phyloP scores from a whole-genome alignment of 345 rosid genomes.

The Cochlearia excelsa region DNA sequence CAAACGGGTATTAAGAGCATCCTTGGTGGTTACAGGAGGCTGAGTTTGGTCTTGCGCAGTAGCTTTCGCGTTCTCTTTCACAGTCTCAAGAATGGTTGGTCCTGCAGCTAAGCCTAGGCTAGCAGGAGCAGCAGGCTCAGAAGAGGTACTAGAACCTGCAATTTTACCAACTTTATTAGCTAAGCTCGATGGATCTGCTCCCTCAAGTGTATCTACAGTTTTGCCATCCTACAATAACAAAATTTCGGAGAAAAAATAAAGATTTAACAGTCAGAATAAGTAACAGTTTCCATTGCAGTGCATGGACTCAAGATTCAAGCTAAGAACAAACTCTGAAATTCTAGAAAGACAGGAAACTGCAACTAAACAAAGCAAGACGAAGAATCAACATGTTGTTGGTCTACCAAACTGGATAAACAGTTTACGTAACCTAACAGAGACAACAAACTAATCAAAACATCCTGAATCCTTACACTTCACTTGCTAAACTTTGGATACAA shows the following conservation, averaged over 20 bases:
- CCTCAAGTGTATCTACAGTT: constrained; percentile 75
- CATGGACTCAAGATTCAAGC: neutral
- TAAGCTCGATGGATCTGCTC: constrained; percentile 92
- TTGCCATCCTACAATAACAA: constrained; percentile 65
- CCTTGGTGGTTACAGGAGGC: constrained; percentile 34
- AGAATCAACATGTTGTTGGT: neutral
- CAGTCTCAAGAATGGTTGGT: constrained; percentile 63
- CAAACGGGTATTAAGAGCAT: constrained; percentile 47
- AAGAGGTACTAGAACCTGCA: constrained; percentile 56
- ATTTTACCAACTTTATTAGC: constrained; percentile 89
- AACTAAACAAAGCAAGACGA: constrained; percentile 4
- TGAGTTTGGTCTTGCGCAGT: constrained; percentile 42
- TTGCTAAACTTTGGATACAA: too few species aligned
- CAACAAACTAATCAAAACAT: constrained; percentile 6
- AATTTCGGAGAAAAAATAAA: neutral
- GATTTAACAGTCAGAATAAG: neutral
- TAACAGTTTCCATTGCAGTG: neutral
- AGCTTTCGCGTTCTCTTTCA: constrained; percentile 66
- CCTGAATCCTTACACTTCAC: neutral
- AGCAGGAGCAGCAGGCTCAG: constrained; percentile 93
- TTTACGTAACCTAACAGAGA: neutral
- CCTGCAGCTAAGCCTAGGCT: constrained; percentile 98
- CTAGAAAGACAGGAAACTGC: constrained; percentile 1
- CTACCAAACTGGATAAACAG: neutral
- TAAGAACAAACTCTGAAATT: neutral